phyloP scores from a whole-genome alignment of 805 yeast genomes.

The Candida gorgasii region DNA sequence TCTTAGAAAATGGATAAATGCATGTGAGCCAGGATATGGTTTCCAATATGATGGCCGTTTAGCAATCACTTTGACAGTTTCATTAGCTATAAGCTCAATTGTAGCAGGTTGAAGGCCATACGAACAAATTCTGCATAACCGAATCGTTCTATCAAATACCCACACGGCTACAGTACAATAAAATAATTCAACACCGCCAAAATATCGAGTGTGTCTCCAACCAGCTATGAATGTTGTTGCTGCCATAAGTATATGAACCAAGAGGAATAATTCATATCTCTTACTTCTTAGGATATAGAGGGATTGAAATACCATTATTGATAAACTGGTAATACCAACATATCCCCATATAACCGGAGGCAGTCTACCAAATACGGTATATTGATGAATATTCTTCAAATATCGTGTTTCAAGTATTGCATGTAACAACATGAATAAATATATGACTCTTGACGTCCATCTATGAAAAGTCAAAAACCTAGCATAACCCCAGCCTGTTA shows the following conservation, averaged over 20 bases:
- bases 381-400: constrained; percentile 14
- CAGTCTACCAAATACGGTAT: constrained; percentile 38
- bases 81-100: constrained; percentile 26
- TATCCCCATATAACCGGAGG: constrained; percentile 32
- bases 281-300: constrained; percentile 32
- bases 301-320: constrained; percentile 30
- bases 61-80: constrained; percentile 34
- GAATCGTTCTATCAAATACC: constrained; percentile 33
- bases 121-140: constrained; percentile 26
- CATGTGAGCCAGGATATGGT: constrained; percentile 35
- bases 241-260: constrained; percentile 38
- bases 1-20: constrained; percentile 33
- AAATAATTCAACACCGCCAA: constrained; percentile 30
- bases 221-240: constrained; percentile 44
- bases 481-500: constrained; percentile 64
- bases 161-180: constrained; percentile 37
- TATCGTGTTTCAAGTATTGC: constrained; percentile 51
- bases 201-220: constrained; percentile 40
- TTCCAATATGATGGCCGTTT: constrained; percentile 37
- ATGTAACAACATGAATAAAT: constrained; percentile 54
- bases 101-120: constrained; percentile 38
- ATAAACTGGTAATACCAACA: constrained; percentile 36
- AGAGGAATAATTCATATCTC: constrained; percentile 37
- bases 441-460: constrained; percentile 58
- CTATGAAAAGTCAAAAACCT: constrained; percentile 65